Evolutionary conservation across 306 rosid species (phyloP), one percentile per base, ranked within the genome.

Genomic region (Vicia sativa): DNA sequence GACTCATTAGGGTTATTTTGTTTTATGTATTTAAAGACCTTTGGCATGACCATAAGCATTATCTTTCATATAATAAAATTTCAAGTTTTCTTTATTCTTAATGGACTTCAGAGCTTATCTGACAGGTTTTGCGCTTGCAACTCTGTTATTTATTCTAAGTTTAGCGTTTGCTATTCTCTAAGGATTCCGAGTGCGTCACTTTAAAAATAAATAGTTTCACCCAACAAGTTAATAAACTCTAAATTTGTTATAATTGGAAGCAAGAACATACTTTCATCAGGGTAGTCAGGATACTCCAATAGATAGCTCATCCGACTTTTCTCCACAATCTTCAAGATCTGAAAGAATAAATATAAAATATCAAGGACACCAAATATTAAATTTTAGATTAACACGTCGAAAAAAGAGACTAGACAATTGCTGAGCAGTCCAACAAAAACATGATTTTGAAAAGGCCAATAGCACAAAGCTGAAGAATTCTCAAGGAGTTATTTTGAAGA

Each of bases 251-350:
- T 26, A 55, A 26, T 18, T 7, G 8, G 19, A 26, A 55, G 62
- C 11, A 25, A 23, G 37, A 65, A 48, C 72, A 57, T 83, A 91
- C 97, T 73, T 72, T 92, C 79, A 75, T 79, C 97, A 1, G 95
- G 86, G 59, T 85, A 92, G 82, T 92, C 95, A 59, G 66, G 21
- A 87, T 79, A 87, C 69, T 85, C 83, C 78, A 89, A 69, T 4
- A 7, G 68, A 74, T 72, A 67, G 10, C 34, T 39, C 28, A 55
- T 1, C 25, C 3, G 42, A 64, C 59, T 79, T 78, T 62, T 82
- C 62, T 9, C 16, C 25, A 81, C 52, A 70, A 74, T 77, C 28
- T 38, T 71, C 49, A 14, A 61, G 65, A 92, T 81, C 97, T 92
- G 86, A 60, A 71, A 70, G 65, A 58, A 61, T 52, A 38, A 38